Evolutionary conservation across 2,329 filamentous ascomycete species (phyloP).

Genomic region (Fusarium pininemorale): DNA sequence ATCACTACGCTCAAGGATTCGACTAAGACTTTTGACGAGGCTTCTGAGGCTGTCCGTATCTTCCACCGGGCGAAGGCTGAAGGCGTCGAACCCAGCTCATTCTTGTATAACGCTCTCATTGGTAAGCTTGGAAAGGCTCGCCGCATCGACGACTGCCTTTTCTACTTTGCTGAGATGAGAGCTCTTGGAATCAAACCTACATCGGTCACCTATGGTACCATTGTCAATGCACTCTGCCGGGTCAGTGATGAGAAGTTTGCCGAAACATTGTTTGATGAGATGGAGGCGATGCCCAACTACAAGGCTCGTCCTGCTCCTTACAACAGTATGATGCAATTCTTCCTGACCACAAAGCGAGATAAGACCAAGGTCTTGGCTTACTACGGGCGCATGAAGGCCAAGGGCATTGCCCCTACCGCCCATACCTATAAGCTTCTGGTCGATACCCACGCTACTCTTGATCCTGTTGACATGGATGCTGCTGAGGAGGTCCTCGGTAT

Average conservation of each 20-base stretch:
- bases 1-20: slow-evolving; percentile 99
- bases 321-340: slow-evolving; percentile 99
- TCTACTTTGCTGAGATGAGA: slow-evolving; percentile 99
- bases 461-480: slow-evolving; percentile 87
- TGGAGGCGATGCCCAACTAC: slow-evolving; percentile 99
- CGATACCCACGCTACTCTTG: slow-evolving; percentile 92
- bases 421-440: slow-evolving; percentile 98
- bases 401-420: slow-evolving; percentile 87
- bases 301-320: slow-evolving; percentile 97
- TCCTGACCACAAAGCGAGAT: slow-evolving; percentile 96
- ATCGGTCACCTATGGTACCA: slow-evolving; percentile 96
- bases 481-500: slow-evolving; percentile 84
- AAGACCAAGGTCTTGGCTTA: slow-evolving; percentile 92
- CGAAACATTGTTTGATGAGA: slow-evolving; percentile 97
- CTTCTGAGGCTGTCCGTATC: slow-evolving; percentile 95
- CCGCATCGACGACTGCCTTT: slow-evolving; percentile 96
- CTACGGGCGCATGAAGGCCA: slow-evolving; percentile 91
- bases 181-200: slow-evolving; percentile 91
- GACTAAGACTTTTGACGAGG: slow-evolving; percentile 97
- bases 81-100: slow-evolving; percentile 94
- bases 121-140: slow-evolving; percentile 98
- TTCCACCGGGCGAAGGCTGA: slow-evolving; percentile 94
- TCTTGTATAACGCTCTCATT: slow-evolving; percentile 97
- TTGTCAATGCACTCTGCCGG: slow-evolving; percentile 96
- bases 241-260: slow-evolving; percentile 98